These are phyloP conservation scores for Tuber melanosporum DNA, from an alignment of 495 filamentous ascomycete genomes.

Conservation along the genomic window DNA sequence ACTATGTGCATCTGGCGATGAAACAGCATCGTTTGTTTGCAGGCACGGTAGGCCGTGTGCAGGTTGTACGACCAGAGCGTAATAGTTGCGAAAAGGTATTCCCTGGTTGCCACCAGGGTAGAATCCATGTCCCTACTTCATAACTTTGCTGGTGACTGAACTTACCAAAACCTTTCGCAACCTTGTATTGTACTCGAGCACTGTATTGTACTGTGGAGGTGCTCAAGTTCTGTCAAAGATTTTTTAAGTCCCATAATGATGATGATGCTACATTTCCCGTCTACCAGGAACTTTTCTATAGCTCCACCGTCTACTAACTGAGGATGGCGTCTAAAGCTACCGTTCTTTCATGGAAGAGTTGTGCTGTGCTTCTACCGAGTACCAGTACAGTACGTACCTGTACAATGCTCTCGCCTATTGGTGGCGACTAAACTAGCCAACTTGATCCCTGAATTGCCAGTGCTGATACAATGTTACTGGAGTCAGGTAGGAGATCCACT, in stretches of 20 bases:
- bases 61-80: background rate
- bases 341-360: background rate
- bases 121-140: background rate
- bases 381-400: background rate
- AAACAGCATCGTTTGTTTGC: background rate
- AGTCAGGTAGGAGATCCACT: background rate
- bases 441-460: background rate
- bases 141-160: background rate
- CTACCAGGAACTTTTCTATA: background rate
- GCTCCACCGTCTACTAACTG: background rate
- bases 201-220: too few relatives aligned
- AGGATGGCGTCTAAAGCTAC: background rate
- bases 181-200: background rate
- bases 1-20: background rate
- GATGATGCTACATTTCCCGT: too few relatives aligned
- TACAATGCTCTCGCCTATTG: background rate
- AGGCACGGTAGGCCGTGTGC: background rate
- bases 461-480: background rate
- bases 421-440: background rate
- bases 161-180: background rate
- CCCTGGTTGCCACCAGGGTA: background rate
- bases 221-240: too few relatives aligned
- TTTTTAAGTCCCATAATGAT: background rate
- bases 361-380: background rate
- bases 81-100: background rate